Percentiles rank a stretch among this genome's conserved stretches.
Evolutionary conservation across 2,329 filamentous ascomycete genomes (phyloP).

Genomic region (Onygenales sp.): DNA sequence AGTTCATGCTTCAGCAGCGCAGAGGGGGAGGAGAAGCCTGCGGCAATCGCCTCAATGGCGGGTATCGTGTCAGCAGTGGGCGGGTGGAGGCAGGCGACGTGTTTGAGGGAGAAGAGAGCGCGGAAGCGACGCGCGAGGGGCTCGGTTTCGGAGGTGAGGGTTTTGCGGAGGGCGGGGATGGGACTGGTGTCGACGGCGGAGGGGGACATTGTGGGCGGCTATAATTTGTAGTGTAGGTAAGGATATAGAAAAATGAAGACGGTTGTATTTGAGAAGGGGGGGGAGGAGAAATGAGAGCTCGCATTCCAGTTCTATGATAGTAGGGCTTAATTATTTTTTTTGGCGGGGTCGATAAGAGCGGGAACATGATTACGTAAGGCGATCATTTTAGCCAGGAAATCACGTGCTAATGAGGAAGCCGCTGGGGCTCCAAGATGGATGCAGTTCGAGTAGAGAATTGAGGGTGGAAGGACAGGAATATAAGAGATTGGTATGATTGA

Average conservation of each 20-base stretch:
- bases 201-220: background rate
- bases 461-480: too few relatives aligned
- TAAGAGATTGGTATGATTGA: too few relatives aligned
- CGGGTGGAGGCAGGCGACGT: slow-evolving; percentile 63
- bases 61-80: slow-evolving; percentile 50
- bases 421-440: too few relatives aligned
- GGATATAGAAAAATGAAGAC: background rate
- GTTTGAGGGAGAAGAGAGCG: slow-evolving; percentile 94
- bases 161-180: slow-evolving; percentile 49
- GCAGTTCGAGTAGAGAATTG: too few relatives aligned
- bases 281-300: too few relatives aligned
- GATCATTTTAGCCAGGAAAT: too few relatives aligned
- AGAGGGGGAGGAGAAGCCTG: slow-evolving; percentile 73
- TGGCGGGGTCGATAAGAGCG: too few relatives aligned
- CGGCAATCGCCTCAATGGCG: slow-evolving; percentile 72
- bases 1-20: slow-evolving; percentile 92
- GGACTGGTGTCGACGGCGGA: slow-evolving; percentile 9
- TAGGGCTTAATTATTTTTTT: too few relatives aligned
- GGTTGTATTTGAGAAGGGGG: background rate
- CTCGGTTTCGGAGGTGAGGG: slow-evolving; percentile 68
- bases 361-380: too few relatives aligned
- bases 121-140: slow-evolving; percentile 85
- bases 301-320: too few relatives aligned
- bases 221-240: background rate
- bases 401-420: too few relatives aligned